phyloP scores from a whole-genome alignment of 2,329 filamentous ascomycete genomes.

The Hymenoscyphus occultus region DNA sequence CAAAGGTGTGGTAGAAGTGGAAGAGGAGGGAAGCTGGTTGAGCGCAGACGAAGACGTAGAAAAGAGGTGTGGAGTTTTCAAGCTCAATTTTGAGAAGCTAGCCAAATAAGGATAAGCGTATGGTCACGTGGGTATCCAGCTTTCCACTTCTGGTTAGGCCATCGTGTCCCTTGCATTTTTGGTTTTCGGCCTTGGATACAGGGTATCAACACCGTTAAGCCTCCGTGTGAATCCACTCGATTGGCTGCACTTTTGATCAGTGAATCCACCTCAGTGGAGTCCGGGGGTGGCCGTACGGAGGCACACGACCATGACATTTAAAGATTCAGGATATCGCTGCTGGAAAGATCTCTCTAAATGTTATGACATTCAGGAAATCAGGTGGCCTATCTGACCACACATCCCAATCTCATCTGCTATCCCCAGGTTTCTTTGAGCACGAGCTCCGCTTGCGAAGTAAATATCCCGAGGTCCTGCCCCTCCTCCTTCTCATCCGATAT shows the following conservation, averaged over 20 bases:
- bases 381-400: neutral
- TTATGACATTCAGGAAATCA: neutral
- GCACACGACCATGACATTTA: neutral
- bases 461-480: neutral
- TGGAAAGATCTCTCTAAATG: neutral
- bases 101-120: neutral
- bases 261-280: neutral
- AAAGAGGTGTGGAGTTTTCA: slow-evolving; percentile 1
- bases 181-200: neutral
- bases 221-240: neutral
- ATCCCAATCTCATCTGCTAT: neutral
- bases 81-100: slow-evolving; percentile 4
- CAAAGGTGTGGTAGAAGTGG: neutral
- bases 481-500: no score
- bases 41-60: neutral
- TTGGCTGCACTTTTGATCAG: neutral
- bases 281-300: neutral
- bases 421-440: neutral
- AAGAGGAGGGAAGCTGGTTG: neutral
- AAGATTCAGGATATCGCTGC: neutral
- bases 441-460: neutral
- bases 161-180: neutral
- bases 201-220: neutral
- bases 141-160: neutral
- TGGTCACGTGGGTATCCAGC: neutral